These are phyloP conservation scores for Alternaria gaisen DNA, from an alignment of 2,329 filamentous ascomycete genomes.

Conservation along the genomic window DNA sequence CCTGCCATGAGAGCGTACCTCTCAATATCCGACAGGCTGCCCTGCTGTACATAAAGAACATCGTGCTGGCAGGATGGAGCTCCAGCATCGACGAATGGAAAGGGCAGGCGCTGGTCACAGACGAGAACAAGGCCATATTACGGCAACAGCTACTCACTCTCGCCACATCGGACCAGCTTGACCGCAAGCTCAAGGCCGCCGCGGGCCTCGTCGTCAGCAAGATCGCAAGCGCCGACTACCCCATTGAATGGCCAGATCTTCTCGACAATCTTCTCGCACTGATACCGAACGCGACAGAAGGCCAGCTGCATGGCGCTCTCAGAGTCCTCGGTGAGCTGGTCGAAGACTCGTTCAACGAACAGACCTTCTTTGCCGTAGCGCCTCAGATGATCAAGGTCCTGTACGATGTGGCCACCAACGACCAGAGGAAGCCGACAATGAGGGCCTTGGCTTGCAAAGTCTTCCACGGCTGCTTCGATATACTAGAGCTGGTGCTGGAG, in stretches of 20 bases:
- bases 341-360: constrained; percentile 91
- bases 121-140: constrained; percentile 77
- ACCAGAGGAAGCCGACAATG: constrained; percentile 75
- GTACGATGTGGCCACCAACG: constrained; percentile 81
- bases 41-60: constrained; percentile 79
- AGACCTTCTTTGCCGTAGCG: constrained; percentile 92
- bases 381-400: constrained; percentile 84
- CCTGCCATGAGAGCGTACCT: constrained; percentile 76
- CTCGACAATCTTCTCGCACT: constrained; percentile 81
- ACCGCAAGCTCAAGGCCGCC: constrained; percentile 87
- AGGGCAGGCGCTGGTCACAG: constrained; percentile 72
- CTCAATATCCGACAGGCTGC: constrained; percentile 83
- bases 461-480: constrained; percentile 91
- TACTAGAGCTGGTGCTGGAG: constrained; percentile 95
- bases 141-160: constrained; percentile 79
- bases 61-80: constrained; percentile 87
- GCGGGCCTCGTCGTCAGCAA: constrained; percentile 92
- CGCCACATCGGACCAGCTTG: constrained; percentile 74
- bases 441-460: constrained; percentile 88
- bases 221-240: constrained; percentile 92
- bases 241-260: constrained; percentile 91
- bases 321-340: constrained; percentile 89
- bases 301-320: constrained; percentile 86
- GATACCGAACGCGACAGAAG: constrained; percentile 77
- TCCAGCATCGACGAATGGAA: constrained; percentile 75